Evolutionary conservation across 345 rosid genomes (phyloP), one percentile per base, ranked within the genome.

Genomic region (Arabidopsis arenosa): DNA sequence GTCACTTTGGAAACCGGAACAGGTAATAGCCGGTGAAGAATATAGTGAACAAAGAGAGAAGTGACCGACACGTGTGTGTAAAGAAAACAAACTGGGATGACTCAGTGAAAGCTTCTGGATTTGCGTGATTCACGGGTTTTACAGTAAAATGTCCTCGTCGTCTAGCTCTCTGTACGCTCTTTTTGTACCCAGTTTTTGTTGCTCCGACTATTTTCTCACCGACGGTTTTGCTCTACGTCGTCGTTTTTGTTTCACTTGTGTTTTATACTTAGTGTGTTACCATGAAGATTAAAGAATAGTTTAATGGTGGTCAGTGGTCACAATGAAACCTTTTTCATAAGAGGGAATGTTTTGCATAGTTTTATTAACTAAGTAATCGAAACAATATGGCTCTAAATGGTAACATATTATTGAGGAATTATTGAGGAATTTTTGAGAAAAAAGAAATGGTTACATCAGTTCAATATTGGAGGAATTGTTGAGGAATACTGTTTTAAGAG

Each of bases 101-200:
- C 40, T 33, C 70, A 53, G 4, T 47, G 3, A 52, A 68, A 13
- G 2, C 6, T 33, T 65, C 13, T 64, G 72, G 67, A 65, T 47
- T 10, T 35, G 81, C 74, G 81, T 72, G 81, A 60, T 11, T 72
- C 81, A 78, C 81, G 81, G 77, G 81, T 78, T 71, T 14, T 51
- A 66, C 81, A 33, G 77, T 66, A 28, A 72, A 66, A 60, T 4
- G 17, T 0, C 41, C 5, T 76, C 70, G 77, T 78, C 81, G 77
- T 72, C 30, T 78, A 47, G 43, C 77, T 77, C 80, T 28, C 32
- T 77, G 66, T 70, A 70, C 75, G 51, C 75, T 63, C 68, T 70
- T 56, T 56, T 35, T 40, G 61, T 51, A 65, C 64, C 51, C 73
- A 66, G 77, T 14, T 72, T 72, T 51, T 71, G 73, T 65, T 48